Evolutionary conservation across 768 basidiomycete genomes (phyloP), one percentile per base, ranked within the genome.

Genomic region (Serendipita sp.): DNA sequence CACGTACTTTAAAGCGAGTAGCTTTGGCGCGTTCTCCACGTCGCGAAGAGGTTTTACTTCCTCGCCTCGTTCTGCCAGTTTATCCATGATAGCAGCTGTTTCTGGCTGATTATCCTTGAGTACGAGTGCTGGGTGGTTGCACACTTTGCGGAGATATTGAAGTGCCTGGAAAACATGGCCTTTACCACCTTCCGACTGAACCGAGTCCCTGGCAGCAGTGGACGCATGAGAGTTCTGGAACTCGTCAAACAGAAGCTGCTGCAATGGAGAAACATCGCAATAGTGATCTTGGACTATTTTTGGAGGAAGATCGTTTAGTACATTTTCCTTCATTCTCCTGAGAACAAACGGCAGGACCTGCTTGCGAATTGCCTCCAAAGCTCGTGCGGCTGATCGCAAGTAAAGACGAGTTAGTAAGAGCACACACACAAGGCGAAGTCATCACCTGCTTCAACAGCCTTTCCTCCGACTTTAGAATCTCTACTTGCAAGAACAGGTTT

Each of bases 261-360:
- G 96, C 20, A 98, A 74, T 0, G 92, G 89, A 0, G 95, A 97
- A 2, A 99, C 80, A 70, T 98, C 95, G 77, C 94, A 97, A 70
- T 97, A 94, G 72, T 98, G 98, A 71, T 99, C 96, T 72, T 99
- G 96, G 63, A 99, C 98, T 72, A 99, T 99, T 76, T 99, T 98
- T 2, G 96, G 96, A 1, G 96, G 96, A 2, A 99, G 77, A 70
- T 99, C 96, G 65, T 90, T 75, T 63, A 99, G 76, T 30, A 99
- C 96, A 69, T 99, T 93, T 74, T 99, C 96, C 72, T 99, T 99
- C 71, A 99, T 75, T 24, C 96, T 86, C 43, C 96, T 90, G 16
- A 99, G 79, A 43, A 99, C 76, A 81, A 99, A 99, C 1, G 96
- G 96, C n/a, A 99, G 75, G 26, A 98, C 95, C 78, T 99, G 96